Percentiles rank a stretch among this genome's conserved stretches.
These are phyloP conservation scores for Dendrothele bispora DNA, from an alignment of 768 basidiomycete genomes.

Conservation along the genomic window DNA sequence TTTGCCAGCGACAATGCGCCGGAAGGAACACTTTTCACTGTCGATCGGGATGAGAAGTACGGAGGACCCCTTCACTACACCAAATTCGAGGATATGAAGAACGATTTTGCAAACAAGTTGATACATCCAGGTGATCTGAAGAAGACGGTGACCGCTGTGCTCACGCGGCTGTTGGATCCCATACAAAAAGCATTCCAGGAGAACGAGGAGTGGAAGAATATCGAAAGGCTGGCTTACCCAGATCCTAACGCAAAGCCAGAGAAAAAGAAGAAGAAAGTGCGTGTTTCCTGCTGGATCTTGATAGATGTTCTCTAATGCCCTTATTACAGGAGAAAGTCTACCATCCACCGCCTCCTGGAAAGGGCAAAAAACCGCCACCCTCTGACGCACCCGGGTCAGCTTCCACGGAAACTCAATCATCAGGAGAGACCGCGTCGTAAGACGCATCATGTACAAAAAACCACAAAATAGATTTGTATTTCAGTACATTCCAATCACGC, in stretches of 20 bases:
- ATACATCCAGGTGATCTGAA: conserved; percentile 94
- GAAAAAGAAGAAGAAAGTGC: conserved; percentile 65
- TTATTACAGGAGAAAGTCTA: conserved; percentile 69
- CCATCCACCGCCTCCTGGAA: conserved; percentile 81
- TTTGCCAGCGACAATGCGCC: conserved; percentile 74
- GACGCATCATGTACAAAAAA: too few species aligned
- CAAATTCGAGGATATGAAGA: conserved; percentile 62
- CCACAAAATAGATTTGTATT: too few species aligned
- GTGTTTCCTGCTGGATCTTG: background rate
- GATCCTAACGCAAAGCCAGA: conserved; percentile 63
- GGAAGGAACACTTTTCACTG: conserved; percentile 77
- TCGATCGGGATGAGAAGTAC: conserved; percentile 75
- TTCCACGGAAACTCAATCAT: too few species aligned
- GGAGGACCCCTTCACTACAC: conserved; percentile 80
- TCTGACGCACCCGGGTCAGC: too few species aligned
- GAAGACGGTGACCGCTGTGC: conserved; percentile 66
- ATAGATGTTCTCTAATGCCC: background rate
- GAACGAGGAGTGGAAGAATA: conserved; percentile 77
- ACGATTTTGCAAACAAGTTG: conserved; percentile 72
- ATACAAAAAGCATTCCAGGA: conserved; percentile 76
- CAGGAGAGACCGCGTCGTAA: too few species aligned
- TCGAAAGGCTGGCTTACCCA: conserved; percentile 83
- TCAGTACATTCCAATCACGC: too few species aligned
- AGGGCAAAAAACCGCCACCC: conserved; percentile 75
- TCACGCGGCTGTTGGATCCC: conserved; percentile 75